Evolutionary conservation across 352 stramenopile genomes (phyloP).

Genomic region (Elongisporangium undulatum): DNA sequence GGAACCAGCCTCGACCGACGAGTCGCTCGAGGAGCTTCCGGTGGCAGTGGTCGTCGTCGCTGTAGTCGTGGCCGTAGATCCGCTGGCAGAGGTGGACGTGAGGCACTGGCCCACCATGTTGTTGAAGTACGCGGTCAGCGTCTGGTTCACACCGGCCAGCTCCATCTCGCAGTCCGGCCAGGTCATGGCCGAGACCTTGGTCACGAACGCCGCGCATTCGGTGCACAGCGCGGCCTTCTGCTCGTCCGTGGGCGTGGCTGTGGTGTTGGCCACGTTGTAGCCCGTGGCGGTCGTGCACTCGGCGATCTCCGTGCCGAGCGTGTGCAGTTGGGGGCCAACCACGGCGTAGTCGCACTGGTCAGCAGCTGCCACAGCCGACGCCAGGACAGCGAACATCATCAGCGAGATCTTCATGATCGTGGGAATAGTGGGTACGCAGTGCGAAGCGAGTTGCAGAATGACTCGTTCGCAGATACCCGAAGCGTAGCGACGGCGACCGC

Average conservation of each 20-base stretch:
- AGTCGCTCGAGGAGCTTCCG: background rate
- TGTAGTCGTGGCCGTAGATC: background rate
- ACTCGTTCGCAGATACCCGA: background rate
- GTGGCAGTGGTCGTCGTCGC: background rate
- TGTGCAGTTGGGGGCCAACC: constrained; percentile 10
- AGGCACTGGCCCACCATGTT: constrained; percentile 12
- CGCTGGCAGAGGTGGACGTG: constrained; percentile 3
- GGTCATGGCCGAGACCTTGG: constrained; percentile 5
- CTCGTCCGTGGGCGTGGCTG: constrained; percentile 7
- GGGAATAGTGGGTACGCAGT: background rate
- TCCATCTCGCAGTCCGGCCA: constrained; percentile 15
- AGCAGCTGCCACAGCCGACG: background rate
- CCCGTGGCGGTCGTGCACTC: constrained; percentile 10
- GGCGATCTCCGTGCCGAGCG: constrained; percentile 8
- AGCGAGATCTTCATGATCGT: background rate
- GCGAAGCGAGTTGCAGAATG: background rate
- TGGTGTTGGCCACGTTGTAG: constrained; percentile 12
- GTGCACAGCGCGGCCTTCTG: constrained; percentile 11
- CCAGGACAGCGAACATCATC: background rate
- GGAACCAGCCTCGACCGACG: background rate
- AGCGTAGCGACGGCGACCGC: background rate
- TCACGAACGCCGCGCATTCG: constrained; percentile 10
- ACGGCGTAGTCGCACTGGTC: constrained; percentile 11
- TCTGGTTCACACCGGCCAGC: constrained; percentile 13
- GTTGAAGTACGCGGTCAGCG: constrained; percentile 13